phyloP scores from a whole-genome alignment of 352 stramenopile genomes.

The Phytophthora sansomeana region DNA sequence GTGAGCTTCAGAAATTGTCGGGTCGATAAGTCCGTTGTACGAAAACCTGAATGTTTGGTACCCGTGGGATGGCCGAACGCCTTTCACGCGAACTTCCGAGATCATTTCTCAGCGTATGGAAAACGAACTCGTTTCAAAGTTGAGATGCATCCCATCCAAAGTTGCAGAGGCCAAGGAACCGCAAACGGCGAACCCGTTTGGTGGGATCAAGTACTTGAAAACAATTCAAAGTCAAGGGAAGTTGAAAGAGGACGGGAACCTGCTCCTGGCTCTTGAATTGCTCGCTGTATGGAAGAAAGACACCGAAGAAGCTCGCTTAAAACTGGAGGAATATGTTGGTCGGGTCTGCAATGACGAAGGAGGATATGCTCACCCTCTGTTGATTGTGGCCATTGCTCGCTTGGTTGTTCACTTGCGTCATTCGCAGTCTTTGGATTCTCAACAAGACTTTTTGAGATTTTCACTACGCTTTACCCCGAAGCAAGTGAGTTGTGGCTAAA shows the following conservation, averaged over 20 bases:
- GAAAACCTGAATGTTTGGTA: slow-evolving; percentile 44
- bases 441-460: slow-evolving; percentile 55
- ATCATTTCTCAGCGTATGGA: slow-evolving; percentile 52
- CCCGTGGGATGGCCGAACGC: slow-evolving; percentile 55
- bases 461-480: slow-evolving; percentile 62
- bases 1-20: slow-evolving; percentile 30
- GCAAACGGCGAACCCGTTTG: slow-evolving; percentile 49
- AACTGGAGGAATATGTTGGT: slow-evolving; percentile 54
- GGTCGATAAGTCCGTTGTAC: slow-evolving; percentile 39
- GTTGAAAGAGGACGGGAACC: slow-evolving; percentile 44
- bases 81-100: too few species aligned
- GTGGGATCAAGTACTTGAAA: slow-evolving; percentile 59
- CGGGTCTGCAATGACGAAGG: slow-evolving; percentile 11
- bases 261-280: slow-evolving; percentile 67
- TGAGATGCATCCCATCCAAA: slow-evolving; percentile 36
- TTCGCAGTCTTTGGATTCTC: slow-evolving; percentile 18
- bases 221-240: slow-evolving; percentile 39
- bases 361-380: slow-evolving; percentile 52
- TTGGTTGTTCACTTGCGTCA: slow-evolving; percentile 34
- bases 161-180: background rate
- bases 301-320: slow-evolving; percentile 29
- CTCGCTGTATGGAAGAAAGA: slow-evolving; percentile 56
- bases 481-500: slow-evolving; percentile 53
- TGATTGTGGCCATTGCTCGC: slow-evolving; percentile 63
- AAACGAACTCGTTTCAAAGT: slow-evolving; percentile 51